phyloP scores from a whole-genome alignment of 129 eudicot genomes.

The Kitagawia praeruptora region DNA sequence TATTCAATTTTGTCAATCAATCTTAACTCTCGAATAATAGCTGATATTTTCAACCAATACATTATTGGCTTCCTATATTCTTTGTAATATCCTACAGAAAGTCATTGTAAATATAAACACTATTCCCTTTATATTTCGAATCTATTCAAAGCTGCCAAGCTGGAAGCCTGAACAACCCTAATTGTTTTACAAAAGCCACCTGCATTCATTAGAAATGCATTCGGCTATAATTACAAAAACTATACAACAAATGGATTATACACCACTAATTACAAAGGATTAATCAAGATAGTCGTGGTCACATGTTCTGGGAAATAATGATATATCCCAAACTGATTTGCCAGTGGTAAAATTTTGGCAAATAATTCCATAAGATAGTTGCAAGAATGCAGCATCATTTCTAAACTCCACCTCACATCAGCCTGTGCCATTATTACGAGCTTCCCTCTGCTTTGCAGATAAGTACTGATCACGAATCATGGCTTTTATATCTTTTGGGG shows the following conservation, averaged over 20 bases:
- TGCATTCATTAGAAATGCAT: neutral
- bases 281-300: neutral
- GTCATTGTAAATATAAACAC: neutral
- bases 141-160: neutral
- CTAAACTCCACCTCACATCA: neutral
- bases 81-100: neutral
- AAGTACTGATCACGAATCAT: conserved; percentile 31
- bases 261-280: neutral
- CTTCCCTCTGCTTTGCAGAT: conserved; percentile 19
- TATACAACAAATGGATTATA: neutral
- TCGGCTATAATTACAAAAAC: neutral
- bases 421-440: neutral
- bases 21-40: neutral
- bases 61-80: neutral
- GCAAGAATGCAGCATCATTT: neutral
- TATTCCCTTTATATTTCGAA: neutral
- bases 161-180: neutral
- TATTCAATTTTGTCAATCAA: too few species aligned
- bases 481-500: conserved; percentile 40
- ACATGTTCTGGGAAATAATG: neutral
- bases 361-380: neutral
- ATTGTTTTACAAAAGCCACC: neutral
- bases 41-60: neutral
- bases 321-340: neutral
- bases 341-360: neutral